Percentiles rank a stretch among this genome's conserved stretches.
Evolutionary conservation across 2,329 filamentous ascomycete genomes (phyloP).

Genomic region (Neonectria ditissima): DNA sequence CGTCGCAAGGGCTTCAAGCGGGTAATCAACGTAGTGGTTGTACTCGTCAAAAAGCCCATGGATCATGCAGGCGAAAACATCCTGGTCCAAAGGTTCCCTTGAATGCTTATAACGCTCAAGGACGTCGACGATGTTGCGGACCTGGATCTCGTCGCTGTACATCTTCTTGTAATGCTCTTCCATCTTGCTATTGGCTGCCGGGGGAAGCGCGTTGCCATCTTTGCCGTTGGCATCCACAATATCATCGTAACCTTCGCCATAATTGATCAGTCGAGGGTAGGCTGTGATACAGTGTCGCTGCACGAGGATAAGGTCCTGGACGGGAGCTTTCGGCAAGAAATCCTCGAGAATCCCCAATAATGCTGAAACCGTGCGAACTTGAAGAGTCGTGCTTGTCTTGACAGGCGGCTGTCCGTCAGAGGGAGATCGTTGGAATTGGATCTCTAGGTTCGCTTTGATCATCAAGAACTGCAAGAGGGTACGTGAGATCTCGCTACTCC

Average conservation of each 20-base stretch:
- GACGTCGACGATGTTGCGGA: conserved; percentile 85
- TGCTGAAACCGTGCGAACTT: conserved; percentile 86
- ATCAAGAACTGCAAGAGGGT: conserved; percentile 83
- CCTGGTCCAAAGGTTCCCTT: conserved; percentile 84
- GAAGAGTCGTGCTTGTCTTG: conserved; percentile 78
- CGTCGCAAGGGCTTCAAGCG: conserved; percentile 93
- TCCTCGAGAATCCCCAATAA: conserved; percentile 84
- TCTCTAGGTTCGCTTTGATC: conserved; percentile 86
- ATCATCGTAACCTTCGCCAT: conserved; percentile 91
- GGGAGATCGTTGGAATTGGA: conserved; percentile 73
- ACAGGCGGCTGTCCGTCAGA: conserved; percentile 69
- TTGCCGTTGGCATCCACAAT: conserved; percentile 88
- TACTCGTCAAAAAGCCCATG: conserved; percentile 98
- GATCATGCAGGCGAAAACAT: conserved; percentile 98
- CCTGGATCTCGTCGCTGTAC: conserved; percentile 91
- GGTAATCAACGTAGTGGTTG: conserved; percentile 93
- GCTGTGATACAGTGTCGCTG: conserved; percentile 91
- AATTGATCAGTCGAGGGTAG: conserved; percentile 96
- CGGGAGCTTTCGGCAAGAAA: conserved; percentile 68
- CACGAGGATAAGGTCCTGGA: conserved; percentile 79
- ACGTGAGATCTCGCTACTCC: conserved; percentile 74
- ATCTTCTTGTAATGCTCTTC: conserved; percentile 98
- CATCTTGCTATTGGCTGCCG: conserved; percentile 88
- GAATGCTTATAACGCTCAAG: conserved; percentile 91
- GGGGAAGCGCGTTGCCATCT: conserved; percentile 83